phyloP scores from a whole-genome alignment of 768 basidiomycete species.

The Boletus sp. region DNA sequence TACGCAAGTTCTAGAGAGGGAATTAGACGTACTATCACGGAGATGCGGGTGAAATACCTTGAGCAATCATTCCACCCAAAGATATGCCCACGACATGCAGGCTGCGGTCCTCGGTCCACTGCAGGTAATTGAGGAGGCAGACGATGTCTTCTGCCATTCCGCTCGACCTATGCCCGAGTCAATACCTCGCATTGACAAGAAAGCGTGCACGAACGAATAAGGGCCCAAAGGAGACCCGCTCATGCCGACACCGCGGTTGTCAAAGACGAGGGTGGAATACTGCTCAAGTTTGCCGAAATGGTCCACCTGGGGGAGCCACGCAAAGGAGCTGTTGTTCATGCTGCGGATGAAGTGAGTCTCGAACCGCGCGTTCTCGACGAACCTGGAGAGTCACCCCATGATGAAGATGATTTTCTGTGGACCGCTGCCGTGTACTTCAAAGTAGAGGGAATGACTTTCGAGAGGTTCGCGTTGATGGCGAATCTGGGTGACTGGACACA shows the following conservation, averaged over 20 bases:
- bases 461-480: conserved; percentile 46
- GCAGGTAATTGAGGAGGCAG: conserved; percentile 64
- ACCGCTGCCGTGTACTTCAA: conserved; percentile 71
- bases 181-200: neutral
- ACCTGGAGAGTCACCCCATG: conserved; percentile 54
- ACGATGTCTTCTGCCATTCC: conserved; percentile 78
- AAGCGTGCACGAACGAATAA: conserved; percentile 56
- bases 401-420: conserved; percentile 69
- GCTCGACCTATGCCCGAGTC: conserved; percentile 47
- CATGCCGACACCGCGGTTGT: conserved; percentile 83
- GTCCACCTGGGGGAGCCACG: conserved; percentile 63
- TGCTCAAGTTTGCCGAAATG: conserved; percentile 55
- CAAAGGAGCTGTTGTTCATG: conserved; percentile 60
- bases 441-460: conserved; percentile 76
- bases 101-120: conserved; percentile 62
- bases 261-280: conserved; percentile 71
- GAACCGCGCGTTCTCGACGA: neutral
- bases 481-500: conserved; percentile 68
- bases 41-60: conserved; percentile 43
- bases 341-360: conserved; percentile 31
- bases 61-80: conserved; percentile 83
- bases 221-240: conserved; percentile 70
- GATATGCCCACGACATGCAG: conserved; percentile 75
- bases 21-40: neutral
- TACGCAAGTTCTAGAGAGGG: conserved; percentile 57